Evolutionary conservation across 129 eudicot genomes (phyloP).

Genomic region (Ambrosia artemisiifolia): DNA sequence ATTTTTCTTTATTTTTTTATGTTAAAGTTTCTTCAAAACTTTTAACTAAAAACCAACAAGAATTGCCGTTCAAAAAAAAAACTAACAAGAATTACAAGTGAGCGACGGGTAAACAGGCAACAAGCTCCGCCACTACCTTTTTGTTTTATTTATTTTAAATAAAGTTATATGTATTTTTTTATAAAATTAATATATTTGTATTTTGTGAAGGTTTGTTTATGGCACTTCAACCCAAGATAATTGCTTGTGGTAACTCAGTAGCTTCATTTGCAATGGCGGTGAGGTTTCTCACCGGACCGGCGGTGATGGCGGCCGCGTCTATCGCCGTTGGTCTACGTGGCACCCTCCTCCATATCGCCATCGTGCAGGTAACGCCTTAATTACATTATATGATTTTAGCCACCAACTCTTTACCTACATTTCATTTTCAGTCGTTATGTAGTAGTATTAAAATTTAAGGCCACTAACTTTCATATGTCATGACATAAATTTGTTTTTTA

Average conservation of each 20-base stretch:
- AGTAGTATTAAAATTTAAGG: not conserved
- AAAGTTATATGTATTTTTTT: not conserved
- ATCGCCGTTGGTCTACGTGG: slow-evolving; percentile 94
- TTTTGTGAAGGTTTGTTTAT: slow-evolving; percentile 73
- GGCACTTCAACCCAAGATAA: slow-evolving; percentile 99
- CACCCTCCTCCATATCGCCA: slow-evolving; percentile 73
- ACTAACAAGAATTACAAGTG: too few relatives aligned
- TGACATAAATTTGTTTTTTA: slow-evolving; percentile 12
- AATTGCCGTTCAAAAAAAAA: too few relatives aligned
- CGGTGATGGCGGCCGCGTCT: slow-evolving; percentile 95
- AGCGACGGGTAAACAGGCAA: too few relatives aligned
- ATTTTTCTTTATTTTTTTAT: too few relatives aligned
- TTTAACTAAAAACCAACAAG: too few relatives aligned
- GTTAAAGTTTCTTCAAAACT: too few relatives aligned
- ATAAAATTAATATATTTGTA: not conserved
- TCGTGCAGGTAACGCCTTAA: slow-evolving; percentile 70
- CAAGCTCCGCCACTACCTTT: too few relatives aligned
- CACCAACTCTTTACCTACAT: slow-evolving; percentile 32
- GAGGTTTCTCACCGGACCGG: slow-evolving; percentile 91
- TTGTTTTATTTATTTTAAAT: too few relatives aligned
- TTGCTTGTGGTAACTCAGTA: slow-evolving; percentile 89
- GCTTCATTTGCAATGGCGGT: slow-evolving; percentile 96
- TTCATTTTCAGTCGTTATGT: slow-evolving; percentile 9
- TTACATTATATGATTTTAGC: not conserved
- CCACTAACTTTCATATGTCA: slow-evolving; percentile 10